A percentile compares a stretch with the other conserved stretches of the same genome.
Conservation (phyloP, 352 stramenopile genomes). For the Pythium brassicae region DNA sequence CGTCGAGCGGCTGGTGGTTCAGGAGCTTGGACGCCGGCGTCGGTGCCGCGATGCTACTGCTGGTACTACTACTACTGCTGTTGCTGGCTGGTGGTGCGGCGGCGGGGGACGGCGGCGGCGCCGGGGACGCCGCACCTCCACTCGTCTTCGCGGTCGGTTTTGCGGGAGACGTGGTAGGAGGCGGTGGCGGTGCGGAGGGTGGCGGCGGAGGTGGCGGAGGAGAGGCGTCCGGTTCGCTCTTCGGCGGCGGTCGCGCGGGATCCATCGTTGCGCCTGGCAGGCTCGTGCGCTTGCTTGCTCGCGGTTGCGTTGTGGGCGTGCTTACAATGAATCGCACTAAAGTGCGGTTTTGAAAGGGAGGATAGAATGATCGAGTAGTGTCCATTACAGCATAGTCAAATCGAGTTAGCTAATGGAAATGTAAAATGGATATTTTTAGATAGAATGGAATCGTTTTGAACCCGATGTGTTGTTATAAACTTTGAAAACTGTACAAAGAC, state of each 20-base stretch:
- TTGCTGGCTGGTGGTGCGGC: constrained; percentile 10
- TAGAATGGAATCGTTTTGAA: too few relatives aligned
- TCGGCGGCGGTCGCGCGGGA: not conserved
- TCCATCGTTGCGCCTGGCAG: not conserved
- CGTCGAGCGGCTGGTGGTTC: constrained; percentile 67
- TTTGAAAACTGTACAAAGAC: too few relatives aligned
- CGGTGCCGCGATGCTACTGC: constrained; percentile 7
- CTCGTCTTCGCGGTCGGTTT: not conserved
- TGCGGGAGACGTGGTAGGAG: constrained; percentile 5
- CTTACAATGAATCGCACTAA: not conserved
- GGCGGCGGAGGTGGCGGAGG: constrained; percentile 37
- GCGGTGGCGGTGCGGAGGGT: constrained; percentile 14
- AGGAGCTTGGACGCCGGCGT: constrained; percentile 70
- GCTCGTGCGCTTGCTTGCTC: not conserved
- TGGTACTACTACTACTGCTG: constrained; percentile 14
- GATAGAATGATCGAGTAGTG: too few relatives aligned
- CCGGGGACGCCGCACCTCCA: constrained; percentile 6
- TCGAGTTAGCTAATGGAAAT: too few relatives aligned
- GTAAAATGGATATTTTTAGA: too few relatives aligned
- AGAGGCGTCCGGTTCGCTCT: constrained; percentile 13
- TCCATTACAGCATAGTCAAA: too few relatives aligned
- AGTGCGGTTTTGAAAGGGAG: too few relatives aligned
- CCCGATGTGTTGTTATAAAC: too few relatives aligned
- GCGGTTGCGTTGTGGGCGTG: not conserved
- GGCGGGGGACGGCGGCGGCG: constrained; percentile 22